These are phyloP conservation scores for Coniochaeta sp. DNA, from an alignment of 2,329 filamentous ascomycete genomes.

Conservation along the genomic window DNA sequence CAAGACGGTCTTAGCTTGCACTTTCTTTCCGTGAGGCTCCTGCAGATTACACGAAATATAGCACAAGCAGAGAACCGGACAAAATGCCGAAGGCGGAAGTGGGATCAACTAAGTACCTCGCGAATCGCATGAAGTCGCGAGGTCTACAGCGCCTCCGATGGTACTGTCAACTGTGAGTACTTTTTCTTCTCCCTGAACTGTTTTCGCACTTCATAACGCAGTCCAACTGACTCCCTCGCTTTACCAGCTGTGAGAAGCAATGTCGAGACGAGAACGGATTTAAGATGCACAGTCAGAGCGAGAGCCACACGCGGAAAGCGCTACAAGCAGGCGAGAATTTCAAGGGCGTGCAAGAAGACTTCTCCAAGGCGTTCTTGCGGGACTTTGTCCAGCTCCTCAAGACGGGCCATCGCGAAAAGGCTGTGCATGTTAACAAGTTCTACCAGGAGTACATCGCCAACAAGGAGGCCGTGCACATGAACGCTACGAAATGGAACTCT, in stretches of 20 bases:
- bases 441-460: slow-evolving; percentile 91
- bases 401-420: slow-evolving; percentile 86
- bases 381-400: slow-evolving; percentile 72
- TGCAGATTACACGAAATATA: neutral
- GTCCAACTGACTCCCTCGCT: neutral
- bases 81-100: slow-evolving; percentile 89
- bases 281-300: slow-evolving; percentile 79
- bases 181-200: neutral
- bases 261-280: slow-evolving; percentile 80
- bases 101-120: slow-evolving; percentile 82
- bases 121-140: slow-evolving; percentile 84
- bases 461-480: slow-evolving; percentile 89
- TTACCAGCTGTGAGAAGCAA: slow-evolving; percentile 22
- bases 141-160: slow-evolving; percentile 74
- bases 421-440: slow-evolving; percentile 82
- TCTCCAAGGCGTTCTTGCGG: slow-evolving; percentile 69
- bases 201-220: too few relatives aligned
- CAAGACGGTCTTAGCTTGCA: neutral
- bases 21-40: neutral
- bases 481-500: slow-evolving; percentile 80
- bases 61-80: slow-evolving; percentile 13
- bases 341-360: slow-evolving; percentile 77
- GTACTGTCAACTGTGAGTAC: slow-evolving; percentile 80
- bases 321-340: slow-evolving; percentile 80
- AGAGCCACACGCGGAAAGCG: slow-evolving; percentile 87